Conservation (phyloP, 1,139 yeast species). For the Fermentozyma sake region DNA sequence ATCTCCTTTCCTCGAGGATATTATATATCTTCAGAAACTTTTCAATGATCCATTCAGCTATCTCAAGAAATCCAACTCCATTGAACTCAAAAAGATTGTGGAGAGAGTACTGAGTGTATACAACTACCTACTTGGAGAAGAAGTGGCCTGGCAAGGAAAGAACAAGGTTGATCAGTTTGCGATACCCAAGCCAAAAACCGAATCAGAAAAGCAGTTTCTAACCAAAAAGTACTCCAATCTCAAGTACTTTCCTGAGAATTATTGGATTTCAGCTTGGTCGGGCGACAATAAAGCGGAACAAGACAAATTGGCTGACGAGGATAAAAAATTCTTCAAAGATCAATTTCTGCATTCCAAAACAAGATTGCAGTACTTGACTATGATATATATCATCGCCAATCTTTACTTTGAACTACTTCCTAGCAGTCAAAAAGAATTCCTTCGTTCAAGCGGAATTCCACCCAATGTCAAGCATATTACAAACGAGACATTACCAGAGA, state of each 20-base stretch:
- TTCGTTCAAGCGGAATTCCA: slow-evolving; percentile 21
- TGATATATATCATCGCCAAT: slow-evolving; percentile 28
- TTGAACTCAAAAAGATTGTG: slow-evolving; percentile 18
- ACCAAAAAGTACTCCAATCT: slow-evolving; percentile 18
- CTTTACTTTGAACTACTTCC: slow-evolving; percentile 28
- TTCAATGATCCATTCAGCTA: slow-evolving; percentile 36
- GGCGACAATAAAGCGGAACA: slow-evolving; percentile 9
- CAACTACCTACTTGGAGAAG: slow-evolving; percentile 29
- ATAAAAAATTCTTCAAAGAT: slow-evolving; percentile 22
- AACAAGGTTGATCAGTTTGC: slow-evolving; percentile 17
- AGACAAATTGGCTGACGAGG: slow-evolving; percentile 20
- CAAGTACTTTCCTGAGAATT: slow-evolving; percentile 34
- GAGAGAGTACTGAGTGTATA: slow-evolving; percentile 24
- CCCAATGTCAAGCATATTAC: slow-evolving; percentile 32
- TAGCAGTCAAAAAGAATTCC: slow-evolving; percentile 19
- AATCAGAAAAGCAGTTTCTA: slow-evolving; percentile 16
- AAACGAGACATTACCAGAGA: slow-evolving; percentile 30
- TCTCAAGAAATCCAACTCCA: slow-evolving; percentile 19
- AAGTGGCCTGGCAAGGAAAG: slow-evolving; percentile 15
- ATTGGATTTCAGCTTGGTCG: slow-evolving; percentile 30
- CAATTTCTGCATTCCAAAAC: slow-evolving; percentile 25
- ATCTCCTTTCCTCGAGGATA: slow-evolving; percentile 30
- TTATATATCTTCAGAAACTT: slow-evolving; percentile 26
- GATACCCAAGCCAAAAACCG: slow-evolving; percentile 13
- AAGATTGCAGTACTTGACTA: slow-evolving; percentile 27